Conservation (phyloP, 2,329 filamentous ascomycete species). For the Ophiostoma tasmaniense region DNA sequence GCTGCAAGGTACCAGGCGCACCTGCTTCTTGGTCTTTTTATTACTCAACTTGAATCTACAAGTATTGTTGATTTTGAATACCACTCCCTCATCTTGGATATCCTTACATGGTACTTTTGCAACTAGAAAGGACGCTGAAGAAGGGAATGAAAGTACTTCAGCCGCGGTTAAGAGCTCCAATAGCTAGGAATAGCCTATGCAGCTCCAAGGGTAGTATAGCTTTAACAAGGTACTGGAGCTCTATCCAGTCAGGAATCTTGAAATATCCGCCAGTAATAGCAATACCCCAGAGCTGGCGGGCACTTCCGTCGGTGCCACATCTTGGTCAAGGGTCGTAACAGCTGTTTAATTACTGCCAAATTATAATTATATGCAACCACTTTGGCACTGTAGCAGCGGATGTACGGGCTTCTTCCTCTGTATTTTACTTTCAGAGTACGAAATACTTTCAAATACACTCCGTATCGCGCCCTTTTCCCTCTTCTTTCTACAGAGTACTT, state of each 20-base stretch:
- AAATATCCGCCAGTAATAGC: neutral
- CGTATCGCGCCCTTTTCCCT: neutral
- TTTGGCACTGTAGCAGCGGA: neutral
- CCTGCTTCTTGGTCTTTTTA: neutral
- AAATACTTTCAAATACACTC: neutral
- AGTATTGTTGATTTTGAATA: neutral
- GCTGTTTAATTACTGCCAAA: neutral
- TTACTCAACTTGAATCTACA: too few species aligned
- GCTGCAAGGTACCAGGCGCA: neutral
- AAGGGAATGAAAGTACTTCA: neutral
- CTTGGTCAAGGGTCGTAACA: neutral
- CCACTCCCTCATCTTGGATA: neutral
- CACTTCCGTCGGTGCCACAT: constrained; percentile 1
- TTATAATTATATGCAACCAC: neutral
- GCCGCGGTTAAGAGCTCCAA: neutral
- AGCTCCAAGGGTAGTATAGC: neutral
- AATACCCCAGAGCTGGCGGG: neutral
- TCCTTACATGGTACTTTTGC: neutral
- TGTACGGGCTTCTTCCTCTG: neutral
- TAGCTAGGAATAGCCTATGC: neutral
- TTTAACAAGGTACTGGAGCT: neutral
- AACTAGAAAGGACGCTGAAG: neutral
- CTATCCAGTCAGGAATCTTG: neutral
- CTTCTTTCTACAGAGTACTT: too few species aligned
- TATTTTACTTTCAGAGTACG: neutral